Conservation (phyloP, 2,329 filamentous ascomycete species). For the Remersonia thermophila region DNA sequence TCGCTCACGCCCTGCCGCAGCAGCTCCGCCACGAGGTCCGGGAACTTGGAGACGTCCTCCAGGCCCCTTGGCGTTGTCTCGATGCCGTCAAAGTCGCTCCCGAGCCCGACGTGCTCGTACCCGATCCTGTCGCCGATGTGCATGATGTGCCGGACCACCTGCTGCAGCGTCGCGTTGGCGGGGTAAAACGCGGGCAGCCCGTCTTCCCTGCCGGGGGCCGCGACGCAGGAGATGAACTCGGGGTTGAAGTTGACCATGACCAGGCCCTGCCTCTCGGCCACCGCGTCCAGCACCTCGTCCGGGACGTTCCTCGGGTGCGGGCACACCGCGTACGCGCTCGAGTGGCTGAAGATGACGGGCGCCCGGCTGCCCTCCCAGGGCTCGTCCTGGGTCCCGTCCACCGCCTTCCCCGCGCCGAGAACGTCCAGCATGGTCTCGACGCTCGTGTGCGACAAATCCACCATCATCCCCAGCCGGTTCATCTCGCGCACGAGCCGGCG, state of each 20-base stretch:
- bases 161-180: conserved; percentile 57
- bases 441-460: conserved; percentile 69
- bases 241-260: conserved; percentile 89
- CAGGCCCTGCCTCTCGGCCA: conserved; percentile 59
- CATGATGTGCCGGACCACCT: conserved; percentile 68
- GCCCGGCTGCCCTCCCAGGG: background rate
- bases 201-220: conserved; percentile 35
- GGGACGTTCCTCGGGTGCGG: conserved; percentile 85
- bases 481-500: conserved; percentile 66
- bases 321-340: conserved; percentile 66
- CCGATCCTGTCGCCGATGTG: conserved; percentile 76
- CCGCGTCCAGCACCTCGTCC: conserved; percentile 66
- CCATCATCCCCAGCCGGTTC: conserved; percentile 91
- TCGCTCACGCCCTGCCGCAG: conserved; percentile 63
- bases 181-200: conserved; percentile 58
- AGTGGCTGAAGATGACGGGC: conserved; percentile 72
- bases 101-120: conserved; percentile 77
- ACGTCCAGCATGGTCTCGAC: conserved; percentile 78
- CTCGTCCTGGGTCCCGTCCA: conserved; percentile 31
- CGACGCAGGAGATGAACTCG: conserved; percentile 66
- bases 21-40: conserved; percentile 63
- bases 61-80: conserved; percentile 54
- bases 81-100: conserved; percentile 83
- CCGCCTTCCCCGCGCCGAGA: conserved; percentile 34
- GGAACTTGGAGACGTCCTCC: conserved; percentile 77